These are phyloP conservation scores for Aureobasidium sp. DNA, from an alignment of 2,329 filamentous ascomycete genomes.

Conservation along the genomic window DNA sequence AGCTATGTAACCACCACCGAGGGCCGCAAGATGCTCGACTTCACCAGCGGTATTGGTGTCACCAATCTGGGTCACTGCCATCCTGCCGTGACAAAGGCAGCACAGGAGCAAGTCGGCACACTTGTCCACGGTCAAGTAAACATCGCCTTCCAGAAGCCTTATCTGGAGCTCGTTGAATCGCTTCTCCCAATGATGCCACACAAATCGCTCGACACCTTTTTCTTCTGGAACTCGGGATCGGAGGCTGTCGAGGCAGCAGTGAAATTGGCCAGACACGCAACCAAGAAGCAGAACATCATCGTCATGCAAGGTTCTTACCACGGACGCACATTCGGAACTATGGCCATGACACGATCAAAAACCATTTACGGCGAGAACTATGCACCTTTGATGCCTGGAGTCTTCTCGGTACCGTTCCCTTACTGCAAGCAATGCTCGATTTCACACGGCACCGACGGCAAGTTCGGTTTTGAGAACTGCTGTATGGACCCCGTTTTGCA, in stretches of 20 bases:
- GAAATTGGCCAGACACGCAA: conserved; percentile 32
- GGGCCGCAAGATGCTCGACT: conserved; percentile 28
- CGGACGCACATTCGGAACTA: conserved; percentile 32
- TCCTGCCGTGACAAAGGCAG: conserved; percentile 31
- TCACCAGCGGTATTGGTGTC: conserved; percentile 32
- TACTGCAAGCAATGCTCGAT: conserved; percentile 35
- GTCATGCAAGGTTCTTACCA: conserved; percentile 35
- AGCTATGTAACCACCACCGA: conserved; percentile 29
- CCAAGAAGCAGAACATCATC: conserved; percentile 33
- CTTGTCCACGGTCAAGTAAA: conserved; percentile 37
- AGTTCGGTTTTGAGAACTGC: conserved; percentile 32
- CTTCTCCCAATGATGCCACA: conserved; percentile 33
- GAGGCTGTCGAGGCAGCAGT: conserved; percentile 33
- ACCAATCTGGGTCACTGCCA: conserved; percentile 33
- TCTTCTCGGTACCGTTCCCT: conserved; percentile 33
- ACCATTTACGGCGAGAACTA: conserved; percentile 30
- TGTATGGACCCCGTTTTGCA: conserved; percentile 33
- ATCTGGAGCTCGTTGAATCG: conserved; percentile 29
- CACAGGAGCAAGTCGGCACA: conserved; percentile 31
- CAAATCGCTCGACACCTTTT: conserved; percentile 32
- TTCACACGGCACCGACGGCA: conserved; percentile 24
- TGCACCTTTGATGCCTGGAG: conserved; percentile 34
- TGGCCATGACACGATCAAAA: conserved; percentile 32
- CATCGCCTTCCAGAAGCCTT: conserved; percentile 36
- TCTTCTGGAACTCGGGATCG: conserved; percentile 35